These are phyloP conservation scores for Scytalidium sp. DNA, from an alignment of 2,329 filamentous ascomycete genomes.

Conservation along the genomic window DNA sequence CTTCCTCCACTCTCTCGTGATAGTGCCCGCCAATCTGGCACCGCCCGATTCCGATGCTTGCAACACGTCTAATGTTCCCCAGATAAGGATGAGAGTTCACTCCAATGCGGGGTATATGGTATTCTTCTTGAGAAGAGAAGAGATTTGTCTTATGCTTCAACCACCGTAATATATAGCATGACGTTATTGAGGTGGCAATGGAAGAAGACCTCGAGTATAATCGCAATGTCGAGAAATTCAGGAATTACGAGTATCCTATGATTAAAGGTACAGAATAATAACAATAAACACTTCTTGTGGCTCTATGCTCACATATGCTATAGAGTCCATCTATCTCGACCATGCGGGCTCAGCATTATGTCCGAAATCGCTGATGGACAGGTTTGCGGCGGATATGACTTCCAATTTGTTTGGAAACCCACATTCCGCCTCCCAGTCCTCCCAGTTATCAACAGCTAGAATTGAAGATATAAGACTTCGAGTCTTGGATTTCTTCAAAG, in stretches of 20 bases:
- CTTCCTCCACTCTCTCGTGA: neutral
- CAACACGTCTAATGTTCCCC: neutral
- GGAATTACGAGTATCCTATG: slow-evolving; percentile 63
- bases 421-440: slow-evolving; percentile 80
- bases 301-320: neutral
- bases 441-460: slow-evolving; percentile 69
- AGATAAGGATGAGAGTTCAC: slow-evolving; percentile 16
- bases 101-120: slow-evolving; percentile 7
- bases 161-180: slow-evolving; percentile 9
- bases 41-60: neutral
- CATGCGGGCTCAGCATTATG: slow-evolving; percentile 92
- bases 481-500: slow-evolving; percentile 74
- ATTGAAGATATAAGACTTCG: slow-evolving; percentile 74
- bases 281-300: neutral
- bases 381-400: slow-evolving; percentile 74
- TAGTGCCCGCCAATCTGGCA: neutral
- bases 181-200: slow-evolving; percentile 11
- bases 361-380: slow-evolving; percentile 75
- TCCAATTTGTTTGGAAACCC: slow-evolving; percentile 84
- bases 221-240: slow-evolving; percentile 53
- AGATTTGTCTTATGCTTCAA: slow-evolving; percentile 5
- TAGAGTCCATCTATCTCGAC: slow-evolving; percentile 79
- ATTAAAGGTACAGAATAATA: slow-evolving; percentile 47
- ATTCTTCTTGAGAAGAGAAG: slow-evolving; percentile 12
- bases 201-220: slow-evolving; percentile 45